Evolutionary conservation across 495 filamentous ascomycete species (phyloP), one percentile per base, ranked within the genome.

Genomic region (Glonium stellatum): DNA sequence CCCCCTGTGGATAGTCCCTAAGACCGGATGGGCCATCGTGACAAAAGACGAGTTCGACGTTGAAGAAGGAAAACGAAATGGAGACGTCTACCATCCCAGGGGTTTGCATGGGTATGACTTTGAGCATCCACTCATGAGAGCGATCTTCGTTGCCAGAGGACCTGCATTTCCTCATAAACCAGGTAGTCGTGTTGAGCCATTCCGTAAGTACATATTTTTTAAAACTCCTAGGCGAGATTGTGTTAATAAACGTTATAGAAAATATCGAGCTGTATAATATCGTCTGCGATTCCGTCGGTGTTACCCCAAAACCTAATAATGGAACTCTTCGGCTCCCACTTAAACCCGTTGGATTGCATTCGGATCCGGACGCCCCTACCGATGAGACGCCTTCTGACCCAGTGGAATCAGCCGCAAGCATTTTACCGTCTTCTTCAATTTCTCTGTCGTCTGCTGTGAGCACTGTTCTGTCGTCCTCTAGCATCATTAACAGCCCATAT

Each of bases 181-280:
- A 1, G 89, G 91, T 65, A 93, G 89, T 72, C 82, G 83, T 57
- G 67, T 96, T 13, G 85, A 89, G 15, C 71, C 74, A n/a, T 97
- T 97, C 72, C 90, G 89, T 93, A 78, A 81, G 89, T 82, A 5
- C 36, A 27, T n/a, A n/a, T 52, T 21, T 8, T 19, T 34, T 5
- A 36, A 47, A 27, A 25, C 49, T 60, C 34, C 22, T 67, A 5
- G 62, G 57, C 19, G 54, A 51, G 1, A 48, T 15, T 36, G 1
- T 3, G 44, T 1, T 39, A 35, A 51, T 34, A 44, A 54, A 62
- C 53, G 1, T 31, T 4, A 39, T 50, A 90, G 87, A 93, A 82
- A 99, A 99, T 61, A 88, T 79, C 57, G 91, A 99, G 64, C 89
- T 99, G 1, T 97, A 97, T 69, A 95, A 96, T 64, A 88, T 97